phyloP scores from a whole-genome alignment of 306 rosid species.

The Vicia villosa region DNA sequence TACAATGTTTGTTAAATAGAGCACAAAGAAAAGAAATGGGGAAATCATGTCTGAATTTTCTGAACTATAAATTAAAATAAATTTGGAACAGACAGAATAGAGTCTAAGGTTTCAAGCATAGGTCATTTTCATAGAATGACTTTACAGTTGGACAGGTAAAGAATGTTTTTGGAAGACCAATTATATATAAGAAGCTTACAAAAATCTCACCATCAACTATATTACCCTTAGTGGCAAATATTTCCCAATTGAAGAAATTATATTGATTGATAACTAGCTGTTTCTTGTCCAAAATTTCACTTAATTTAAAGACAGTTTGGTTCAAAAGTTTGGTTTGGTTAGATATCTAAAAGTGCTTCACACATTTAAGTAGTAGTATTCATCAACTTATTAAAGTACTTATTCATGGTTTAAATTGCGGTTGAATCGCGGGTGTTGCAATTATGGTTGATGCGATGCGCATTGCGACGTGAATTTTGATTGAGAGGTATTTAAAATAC shows the following conservation, averaged over 20 bases:
- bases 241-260: slow-evolving; percentile 25
- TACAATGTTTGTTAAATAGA: slow-evolving; percentile 22
- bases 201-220: slow-evolving; percentile 14
- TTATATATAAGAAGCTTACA: slow-evolving; percentile 22
- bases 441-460: no score
- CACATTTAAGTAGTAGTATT: no score
- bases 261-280: slow-evolving; percentile 2
- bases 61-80: slow-evolving; percentile 35
- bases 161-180: slow-evolving; percentile 24
- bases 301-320: neutral
- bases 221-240: slow-evolving; percentile 25
- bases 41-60: slow-evolving; percentile 34
- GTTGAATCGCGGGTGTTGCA: no score
- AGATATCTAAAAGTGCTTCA: no score
- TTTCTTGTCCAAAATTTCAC: neutral
- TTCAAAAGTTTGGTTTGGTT: no score
- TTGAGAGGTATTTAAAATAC: no score
- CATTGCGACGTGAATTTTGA: no score
- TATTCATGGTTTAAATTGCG: no score
- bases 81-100: slow-evolving; percentile 34
- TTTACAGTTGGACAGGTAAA: slow-evolving; percentile 44
- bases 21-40: slow-evolving; percentile 28
- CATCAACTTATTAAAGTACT: no score
- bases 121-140: slow-evolving; percentile 42
- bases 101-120: slow-evolving; percentile 39